phyloP scores from a whole-genome alignment of 805 yeast species.

The Pachysolen tannophilus region DNA sequence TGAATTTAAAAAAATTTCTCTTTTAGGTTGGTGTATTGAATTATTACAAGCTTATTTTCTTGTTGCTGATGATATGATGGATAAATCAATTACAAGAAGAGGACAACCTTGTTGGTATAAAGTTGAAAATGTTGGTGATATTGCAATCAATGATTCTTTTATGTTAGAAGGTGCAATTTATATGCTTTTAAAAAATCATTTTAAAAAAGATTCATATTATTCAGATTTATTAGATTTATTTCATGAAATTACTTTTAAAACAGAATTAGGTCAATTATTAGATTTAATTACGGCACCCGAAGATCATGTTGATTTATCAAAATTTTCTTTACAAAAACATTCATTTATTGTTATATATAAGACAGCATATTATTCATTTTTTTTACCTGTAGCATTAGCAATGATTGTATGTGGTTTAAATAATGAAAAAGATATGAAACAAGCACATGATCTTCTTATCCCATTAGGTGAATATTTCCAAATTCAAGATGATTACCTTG shows the following conservation, averaged over 20 bases:
- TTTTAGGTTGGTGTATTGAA: slow-evolving; percentile 94
- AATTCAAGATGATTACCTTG: slow-evolving; percentile 95
- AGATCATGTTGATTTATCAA: slow-evolving; percentile 80
- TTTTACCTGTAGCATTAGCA: slow-evolving; percentile 94
- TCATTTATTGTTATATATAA: slow-evolving; percentile 93
- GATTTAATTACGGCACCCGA: slow-evolving; percentile 98
- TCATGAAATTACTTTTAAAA: slow-evolving; percentile 96
- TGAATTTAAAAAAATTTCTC: slow-evolving; percentile 78
- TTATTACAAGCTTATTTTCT: slow-evolving; percentile 92
- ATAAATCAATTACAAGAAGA: slow-evolving; percentile 89
- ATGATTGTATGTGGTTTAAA: slow-evolving; percentile 85
- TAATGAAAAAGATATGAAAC: slow-evolving; percentile 68
- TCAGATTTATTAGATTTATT: slow-evolving; percentile 86
- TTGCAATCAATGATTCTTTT: slow-evolving; percentile 96
- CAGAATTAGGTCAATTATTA: slow-evolving; percentile 93
- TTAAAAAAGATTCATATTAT: slow-evolving; percentile 74
- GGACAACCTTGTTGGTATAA: slow-evolving; percentile 99
- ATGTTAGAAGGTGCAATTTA: slow-evolving; percentile 95
- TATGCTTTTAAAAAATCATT: slow-evolving; percentile 79
- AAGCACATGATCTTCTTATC: slow-evolving; percentile 78
- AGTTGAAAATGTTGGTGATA: slow-evolving; percentile 70
- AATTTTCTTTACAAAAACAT: slow-evolving; percentile 83
- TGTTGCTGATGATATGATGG: slow-evolving; percentile 99
- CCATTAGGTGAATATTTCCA: slow-evolving; percentile 98
- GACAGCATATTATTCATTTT: slow-evolving; percentile 96